Evolutionary conservation across 1,284 basidiomycete genomes (phyloP).

Genomic region (Cutaneotrichosporon sp.): DNA sequence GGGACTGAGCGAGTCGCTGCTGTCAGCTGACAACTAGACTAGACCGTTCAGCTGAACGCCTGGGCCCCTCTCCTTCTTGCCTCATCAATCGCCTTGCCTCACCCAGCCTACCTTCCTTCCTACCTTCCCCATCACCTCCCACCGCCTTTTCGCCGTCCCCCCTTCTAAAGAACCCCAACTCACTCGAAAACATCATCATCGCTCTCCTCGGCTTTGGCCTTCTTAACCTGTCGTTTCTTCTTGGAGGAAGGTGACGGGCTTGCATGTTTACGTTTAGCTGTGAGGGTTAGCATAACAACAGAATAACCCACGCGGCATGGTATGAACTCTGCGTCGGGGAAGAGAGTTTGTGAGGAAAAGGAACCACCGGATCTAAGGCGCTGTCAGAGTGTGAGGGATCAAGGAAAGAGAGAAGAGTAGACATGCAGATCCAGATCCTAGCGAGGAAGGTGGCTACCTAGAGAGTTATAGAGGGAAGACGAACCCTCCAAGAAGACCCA

Average conservation of each 20-base stretch:
- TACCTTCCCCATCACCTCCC: neutral
- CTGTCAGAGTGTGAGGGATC: neutral
- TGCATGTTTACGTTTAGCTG: constrained; percentile 5
- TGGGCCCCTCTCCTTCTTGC: neutral
- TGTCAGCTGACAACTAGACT: neutral
- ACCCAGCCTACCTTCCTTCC: too few species aligned
- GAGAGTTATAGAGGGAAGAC: neutral
- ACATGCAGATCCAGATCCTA: neutral
- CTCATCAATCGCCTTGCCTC: neutral
- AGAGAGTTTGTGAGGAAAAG: too few species aligned
- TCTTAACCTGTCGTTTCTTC: neutral
- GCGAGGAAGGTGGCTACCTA: neutral
- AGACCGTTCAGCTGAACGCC: neutral
- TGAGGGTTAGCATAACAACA: neutral
- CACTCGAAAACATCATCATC: neutral
- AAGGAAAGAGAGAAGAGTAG: neutral
- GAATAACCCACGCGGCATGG: constrained; percentile 7
- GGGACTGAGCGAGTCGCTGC: neutral
- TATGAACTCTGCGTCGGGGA: neutral
- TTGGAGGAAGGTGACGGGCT: neutral
- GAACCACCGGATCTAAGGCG: too few species aligned
- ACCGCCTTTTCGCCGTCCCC: neutral
- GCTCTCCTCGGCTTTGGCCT: neutral
- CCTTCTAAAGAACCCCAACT: neutral
- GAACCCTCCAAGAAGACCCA: neutral